Percentiles rank a stretch among this genome's conserved stretches.
Evolutionary conservation across 441 rosid species (phyloP).

Genomic region (Isatis lusitanica): DNA sequence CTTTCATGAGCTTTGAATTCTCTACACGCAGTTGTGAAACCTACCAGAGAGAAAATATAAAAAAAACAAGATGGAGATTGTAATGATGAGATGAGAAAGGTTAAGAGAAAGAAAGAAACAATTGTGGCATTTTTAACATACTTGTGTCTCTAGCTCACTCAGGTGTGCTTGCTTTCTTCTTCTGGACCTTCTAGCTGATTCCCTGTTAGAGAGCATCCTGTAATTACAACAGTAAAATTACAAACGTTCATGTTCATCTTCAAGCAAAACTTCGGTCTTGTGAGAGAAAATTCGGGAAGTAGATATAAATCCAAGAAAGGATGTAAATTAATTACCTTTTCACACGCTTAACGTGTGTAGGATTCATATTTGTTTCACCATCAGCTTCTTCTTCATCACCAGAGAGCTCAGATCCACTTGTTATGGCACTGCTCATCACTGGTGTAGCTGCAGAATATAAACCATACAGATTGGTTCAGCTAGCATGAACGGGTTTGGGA

Average conservation of each 20-base stretch:
- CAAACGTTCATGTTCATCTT: neutral
- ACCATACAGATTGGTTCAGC: constrained; percentile 29
- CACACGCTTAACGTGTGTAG: constrained; percentile 58
- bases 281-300: neutral
- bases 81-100: neutral
- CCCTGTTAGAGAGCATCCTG: constrained; percentile 80
- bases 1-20: constrained; percentile 55
- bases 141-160: constrained; percentile 74
- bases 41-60: constrained; percentile 19
- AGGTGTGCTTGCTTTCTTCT: constrained; percentile 76
- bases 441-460: constrained; percentile 37
- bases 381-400: constrained; percentile 62
- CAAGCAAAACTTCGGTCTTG: neutral
- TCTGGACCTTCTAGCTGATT: constrained; percentile 75
- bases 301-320: neutral
- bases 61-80: neutral
- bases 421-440: constrained; percentile 42
- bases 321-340: constrained; percentile 48
- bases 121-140: constrained; percentile 14
- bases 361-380: constrained; percentile 58
- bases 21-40: constrained; percentile 64
- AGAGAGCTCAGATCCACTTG: constrained; percentile 68
- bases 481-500: constrained; percentile 33
- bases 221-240: constrained; percentile 23
- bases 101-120: neutral